Percentiles rank a stretch among this genome's conserved stretches.
Conservation (phyloP, 2,329 filamentous ascomycete genomes). For the Claviceps africana region DNA sequence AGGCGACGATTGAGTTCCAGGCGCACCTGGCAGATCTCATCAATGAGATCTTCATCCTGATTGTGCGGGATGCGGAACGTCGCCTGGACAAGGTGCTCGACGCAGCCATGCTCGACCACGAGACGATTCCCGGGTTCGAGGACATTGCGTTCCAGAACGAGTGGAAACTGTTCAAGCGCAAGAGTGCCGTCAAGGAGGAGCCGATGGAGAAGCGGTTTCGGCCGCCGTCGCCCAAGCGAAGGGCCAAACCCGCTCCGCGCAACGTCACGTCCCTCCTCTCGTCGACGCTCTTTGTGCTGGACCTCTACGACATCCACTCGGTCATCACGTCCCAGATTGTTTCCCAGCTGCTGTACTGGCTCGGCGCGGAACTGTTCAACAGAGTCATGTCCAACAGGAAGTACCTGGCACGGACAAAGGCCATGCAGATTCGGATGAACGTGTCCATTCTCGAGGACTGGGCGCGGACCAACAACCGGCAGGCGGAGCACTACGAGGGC, state of each 20-base stretch:
- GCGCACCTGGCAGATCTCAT: conserved; percentile 85
- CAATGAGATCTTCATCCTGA: conserved; percentile 96
- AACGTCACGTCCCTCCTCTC: conserved; percentile 93
- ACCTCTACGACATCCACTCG: conserved; percentile 97
- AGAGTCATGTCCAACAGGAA: conserved; percentile 92
- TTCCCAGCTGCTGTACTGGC: conserved; percentile 89
- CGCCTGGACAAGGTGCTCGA: conserved; percentile 94
- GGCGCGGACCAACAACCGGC: conserved; percentile 83
- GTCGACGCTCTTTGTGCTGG: conserved; percentile 89
- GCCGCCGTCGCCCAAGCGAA: conserved; percentile 82
- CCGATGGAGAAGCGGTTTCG: conserved; percentile 81
- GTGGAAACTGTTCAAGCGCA: conserved; percentile 93
- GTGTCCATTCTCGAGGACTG: conserved; percentile 90
- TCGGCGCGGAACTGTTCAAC: conserved; percentile 93
- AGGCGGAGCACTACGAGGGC: conserved; percentile 90
- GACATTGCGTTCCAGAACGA: conserved; percentile 96
- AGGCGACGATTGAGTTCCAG: conserved; percentile 78
- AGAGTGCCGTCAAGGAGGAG: conserved; percentile 79
- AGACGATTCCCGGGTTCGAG: conserved; percentile 94
- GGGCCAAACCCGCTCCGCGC: conserved; percentile 80
- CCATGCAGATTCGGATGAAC: conserved; percentile 99
- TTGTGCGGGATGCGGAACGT: conserved; percentile 89
- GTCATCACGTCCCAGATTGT: conserved; percentile 88
- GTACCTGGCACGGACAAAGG: conserved; percentile 89
- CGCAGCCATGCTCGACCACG: conserved; percentile 87